Conservation (phyloP, 805 yeast species). For the Starmerella sp. region DNA sequence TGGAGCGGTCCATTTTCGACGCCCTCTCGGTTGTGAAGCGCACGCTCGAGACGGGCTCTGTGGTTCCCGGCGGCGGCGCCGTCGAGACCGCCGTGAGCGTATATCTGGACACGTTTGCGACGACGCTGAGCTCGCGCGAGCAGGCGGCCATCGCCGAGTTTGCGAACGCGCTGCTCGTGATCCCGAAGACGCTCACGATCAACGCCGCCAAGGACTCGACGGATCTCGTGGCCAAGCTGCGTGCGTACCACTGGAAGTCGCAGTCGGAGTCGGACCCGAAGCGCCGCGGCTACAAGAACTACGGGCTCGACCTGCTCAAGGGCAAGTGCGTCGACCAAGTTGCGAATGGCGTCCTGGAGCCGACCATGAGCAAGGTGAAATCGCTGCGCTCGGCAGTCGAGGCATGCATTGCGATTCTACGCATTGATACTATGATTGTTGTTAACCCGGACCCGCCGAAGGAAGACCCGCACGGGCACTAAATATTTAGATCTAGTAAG, state of each 20-base stretch:
- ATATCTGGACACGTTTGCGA: constrained; percentile 91
- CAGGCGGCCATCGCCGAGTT: constrained; percentile 97
- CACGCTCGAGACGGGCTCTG: constrained; percentile 83
- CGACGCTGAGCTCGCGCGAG: constrained; percentile 94
- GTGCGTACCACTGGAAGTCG: constrained; percentile 92
- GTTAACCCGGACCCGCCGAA: constrained; percentile 79
- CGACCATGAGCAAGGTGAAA: constrained; percentile 84
- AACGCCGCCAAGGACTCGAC: constrained; percentile 97
- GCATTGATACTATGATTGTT: constrained; percentile 96
- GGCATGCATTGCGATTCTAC: constrained; percentile 92
- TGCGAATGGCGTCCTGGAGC: constrained; percentile 82
- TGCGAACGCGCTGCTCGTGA: constrained; percentile 76
- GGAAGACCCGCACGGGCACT: constrained; percentile 86
- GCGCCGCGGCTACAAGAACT: constrained; percentile 75
- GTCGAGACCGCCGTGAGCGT: constrained; percentile 94
- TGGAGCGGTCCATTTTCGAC: constrained; percentile 96
- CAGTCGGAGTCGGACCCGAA: constrained; percentile 77
- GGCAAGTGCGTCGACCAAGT: constrained; percentile 88
- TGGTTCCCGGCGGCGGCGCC: constrained; percentile 99
- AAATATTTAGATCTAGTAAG: constrained; percentile 3
- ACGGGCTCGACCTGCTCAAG: constrained; percentile 81
- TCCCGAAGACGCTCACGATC: constrained; percentile 93
- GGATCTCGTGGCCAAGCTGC: constrained; percentile 85
- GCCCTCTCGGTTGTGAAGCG: constrained; percentile 90
- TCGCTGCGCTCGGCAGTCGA: constrained; percentile 91